Percentiles rank a stretch among this genome's conserved stretches.
phyloP scores from a whole-genome alignment of 257 asterid species.

The Nemophila menziesii region DNA sequence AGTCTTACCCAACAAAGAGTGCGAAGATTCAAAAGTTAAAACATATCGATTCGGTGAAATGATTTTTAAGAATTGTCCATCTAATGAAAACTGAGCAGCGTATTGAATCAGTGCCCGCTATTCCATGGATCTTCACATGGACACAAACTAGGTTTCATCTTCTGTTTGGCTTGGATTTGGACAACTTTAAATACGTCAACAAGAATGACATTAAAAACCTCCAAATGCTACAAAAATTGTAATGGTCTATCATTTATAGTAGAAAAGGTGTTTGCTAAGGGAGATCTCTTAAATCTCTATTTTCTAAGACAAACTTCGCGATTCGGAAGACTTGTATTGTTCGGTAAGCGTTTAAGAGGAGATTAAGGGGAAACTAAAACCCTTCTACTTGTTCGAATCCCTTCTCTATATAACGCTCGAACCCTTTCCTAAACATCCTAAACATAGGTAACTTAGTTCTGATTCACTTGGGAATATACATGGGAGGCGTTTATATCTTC shows the following conservation, averaged over 20 bases:
- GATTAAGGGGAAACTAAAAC: conserved; percentile 27
- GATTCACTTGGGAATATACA: too few relatives aligned
- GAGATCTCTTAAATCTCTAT: conserved; percentile 38
- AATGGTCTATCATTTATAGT: conserved; percentile 43
- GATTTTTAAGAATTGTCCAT: conserved; percentile 46
- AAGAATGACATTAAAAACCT: conserved; percentile 28
- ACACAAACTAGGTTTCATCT: conserved; percentile 46
- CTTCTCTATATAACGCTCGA: too few relatives aligned
- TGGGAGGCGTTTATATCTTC: too few relatives aligned
- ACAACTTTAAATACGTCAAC: conserved; percentile 26
- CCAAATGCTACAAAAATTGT: conserved; percentile 31
- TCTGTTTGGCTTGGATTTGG: conserved; percentile 56
- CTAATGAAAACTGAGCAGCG: conserved; percentile 39
- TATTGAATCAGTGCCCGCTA: conserved; percentile 39
- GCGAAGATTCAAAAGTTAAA: too few relatives aligned
- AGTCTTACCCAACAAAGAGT: too few relatives aligned
- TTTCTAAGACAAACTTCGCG: conserved; percentile 32
- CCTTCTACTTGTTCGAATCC: too few relatives aligned
- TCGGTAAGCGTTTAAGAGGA: conserved; percentile 31
- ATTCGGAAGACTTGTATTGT: conserved; percentile 28
- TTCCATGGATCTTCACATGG: conserved; percentile 55
- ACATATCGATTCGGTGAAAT: too few relatives aligned
- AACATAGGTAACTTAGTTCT: too few relatives aligned
- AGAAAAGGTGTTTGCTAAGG: conserved; percentile 52
- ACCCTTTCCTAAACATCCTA: too few relatives aligned